phyloP scores from a whole-genome alignment of 306 rosid species.

The Dalbergia oliveri region DNA sequence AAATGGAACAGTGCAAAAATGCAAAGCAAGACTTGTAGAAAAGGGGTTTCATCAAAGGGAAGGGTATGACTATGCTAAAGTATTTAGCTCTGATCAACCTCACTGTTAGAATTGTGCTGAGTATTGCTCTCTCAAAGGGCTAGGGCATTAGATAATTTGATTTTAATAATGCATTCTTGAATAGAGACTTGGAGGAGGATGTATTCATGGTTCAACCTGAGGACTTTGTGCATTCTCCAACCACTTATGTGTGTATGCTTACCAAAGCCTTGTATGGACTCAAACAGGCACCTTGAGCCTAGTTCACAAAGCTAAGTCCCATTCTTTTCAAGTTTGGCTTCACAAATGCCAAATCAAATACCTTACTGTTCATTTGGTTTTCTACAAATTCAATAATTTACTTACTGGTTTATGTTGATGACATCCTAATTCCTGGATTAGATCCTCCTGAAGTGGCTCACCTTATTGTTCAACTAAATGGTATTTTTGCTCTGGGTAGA shows the following conservation, averaged over 20 bases:
- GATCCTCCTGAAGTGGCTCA: no score
- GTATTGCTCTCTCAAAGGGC: background rate
- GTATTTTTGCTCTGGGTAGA: no score
- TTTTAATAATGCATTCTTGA: background rate
- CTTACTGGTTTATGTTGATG: no score
- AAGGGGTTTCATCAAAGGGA: background rate
- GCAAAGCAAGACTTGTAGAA: background rate
- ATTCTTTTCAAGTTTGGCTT: background rate
- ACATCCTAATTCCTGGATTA: no score
- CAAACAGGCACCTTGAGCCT: background rate
- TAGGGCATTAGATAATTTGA: background rate
- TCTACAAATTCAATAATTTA: no score
- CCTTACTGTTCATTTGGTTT: background rate
- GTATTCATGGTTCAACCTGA: background rate
- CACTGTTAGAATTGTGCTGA: background rate
- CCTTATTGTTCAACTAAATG: no score
- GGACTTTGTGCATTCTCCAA: background rate
- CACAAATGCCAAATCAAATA: background rate
- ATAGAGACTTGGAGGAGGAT: background rate
- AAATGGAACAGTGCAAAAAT: background rate
- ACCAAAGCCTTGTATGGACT: background rate
- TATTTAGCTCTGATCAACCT: background rate
- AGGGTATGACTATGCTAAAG: background rate
- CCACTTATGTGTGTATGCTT: background rate
- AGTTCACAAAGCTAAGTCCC: background rate